Percentiles rank a stretch among this genome's conserved stretches.
phyloP scores from a whole-genome alignment of 306 rosid species.

The Dryas octopetala region DNA sequence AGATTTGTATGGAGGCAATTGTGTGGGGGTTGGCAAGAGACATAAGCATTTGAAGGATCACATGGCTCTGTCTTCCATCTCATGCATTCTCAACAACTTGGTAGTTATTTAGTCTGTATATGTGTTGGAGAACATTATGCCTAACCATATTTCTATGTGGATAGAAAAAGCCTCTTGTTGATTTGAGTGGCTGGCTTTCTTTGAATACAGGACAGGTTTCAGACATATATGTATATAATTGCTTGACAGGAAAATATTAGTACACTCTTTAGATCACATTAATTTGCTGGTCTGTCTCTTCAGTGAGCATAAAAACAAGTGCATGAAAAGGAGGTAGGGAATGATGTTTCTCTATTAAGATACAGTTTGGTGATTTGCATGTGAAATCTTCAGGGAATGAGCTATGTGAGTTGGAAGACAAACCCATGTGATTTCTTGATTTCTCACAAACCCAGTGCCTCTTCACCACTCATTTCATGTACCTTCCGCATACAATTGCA shows the following conservation, averaged over 20 bases:
- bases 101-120: background rate
- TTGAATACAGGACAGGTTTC: background rate
- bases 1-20: background rate
- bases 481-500: background rate
- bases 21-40: background rate
- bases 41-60: conserved; percentile 3
- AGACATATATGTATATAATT: background rate
- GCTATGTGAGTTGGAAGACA: background rate
- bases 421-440: background rate
- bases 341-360: background rate
- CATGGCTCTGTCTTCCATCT: conserved; percentile 16
- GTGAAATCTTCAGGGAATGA: background rate
- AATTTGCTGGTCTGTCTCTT: background rate
- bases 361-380: background rate
- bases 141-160: background rate
- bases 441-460: background rate
- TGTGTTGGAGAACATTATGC: conserved; percentile 1
- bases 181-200: background rate
- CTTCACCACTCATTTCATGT: background rate
- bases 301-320: too few relatives aligned
- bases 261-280: background rate
- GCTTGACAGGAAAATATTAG: background rate
- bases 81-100: background rate
- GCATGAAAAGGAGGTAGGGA: background rate
- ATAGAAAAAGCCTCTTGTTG: background rate